Conservation (phyloP, 768 basidiomycete species). For the Gymnopilus junonius region DNA sequence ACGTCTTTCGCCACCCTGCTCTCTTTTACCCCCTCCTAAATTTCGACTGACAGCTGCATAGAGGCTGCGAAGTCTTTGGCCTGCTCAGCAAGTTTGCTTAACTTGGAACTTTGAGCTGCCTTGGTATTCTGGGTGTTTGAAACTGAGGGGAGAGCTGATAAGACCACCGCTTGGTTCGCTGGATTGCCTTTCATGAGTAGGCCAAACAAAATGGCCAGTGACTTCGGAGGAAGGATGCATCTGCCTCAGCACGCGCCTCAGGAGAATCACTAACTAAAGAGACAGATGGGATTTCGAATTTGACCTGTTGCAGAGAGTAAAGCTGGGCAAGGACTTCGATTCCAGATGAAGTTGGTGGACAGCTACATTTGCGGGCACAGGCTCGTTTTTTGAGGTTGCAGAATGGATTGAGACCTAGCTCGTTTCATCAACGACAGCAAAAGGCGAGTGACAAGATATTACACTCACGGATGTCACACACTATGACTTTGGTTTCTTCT, state of each 20-base stretch:
- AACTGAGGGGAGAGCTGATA: constrained; percentile 22
- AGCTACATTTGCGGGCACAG: constrained; percentile 60
- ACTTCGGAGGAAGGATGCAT: constrained; percentile 63
- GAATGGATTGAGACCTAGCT: constrained; percentile 50
- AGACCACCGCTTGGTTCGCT: constrained; percentile 39
- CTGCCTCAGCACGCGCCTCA: constrained; percentile 34
- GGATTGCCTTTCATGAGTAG: constrained; percentile 47
- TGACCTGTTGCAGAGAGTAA: constrained; percentile 45
- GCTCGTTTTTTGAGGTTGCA: constrained; percentile 52
- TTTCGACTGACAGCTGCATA: constrained; percentile 36
- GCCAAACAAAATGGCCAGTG: constrained; percentile 78
- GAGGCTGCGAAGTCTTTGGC: constrained; percentile 52
- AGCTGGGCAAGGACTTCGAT: constrained; percentile 55
- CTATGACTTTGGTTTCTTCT: constrained; percentile 48
- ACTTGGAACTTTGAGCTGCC: constrained; percentile 27
- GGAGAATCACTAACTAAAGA: constrained; percentile 19
- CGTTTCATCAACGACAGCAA: not conserved
- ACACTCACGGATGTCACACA: constrained; percentile 55
- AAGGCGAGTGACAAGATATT: not conserved
- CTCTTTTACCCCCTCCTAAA: constrained; percentile 36
- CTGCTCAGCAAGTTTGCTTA: constrained; percentile 43
- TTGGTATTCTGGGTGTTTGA: not conserved
- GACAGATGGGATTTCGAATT: constrained; percentile 22
- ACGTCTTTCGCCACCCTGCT: constrained; percentile 52
- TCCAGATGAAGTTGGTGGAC: constrained; percentile 46